Evolutionary conservation across 345 rosid species (phyloP), one percentile per base, ranked within the genome.

Genomic region (Rhizophora apiculata): DNA sequence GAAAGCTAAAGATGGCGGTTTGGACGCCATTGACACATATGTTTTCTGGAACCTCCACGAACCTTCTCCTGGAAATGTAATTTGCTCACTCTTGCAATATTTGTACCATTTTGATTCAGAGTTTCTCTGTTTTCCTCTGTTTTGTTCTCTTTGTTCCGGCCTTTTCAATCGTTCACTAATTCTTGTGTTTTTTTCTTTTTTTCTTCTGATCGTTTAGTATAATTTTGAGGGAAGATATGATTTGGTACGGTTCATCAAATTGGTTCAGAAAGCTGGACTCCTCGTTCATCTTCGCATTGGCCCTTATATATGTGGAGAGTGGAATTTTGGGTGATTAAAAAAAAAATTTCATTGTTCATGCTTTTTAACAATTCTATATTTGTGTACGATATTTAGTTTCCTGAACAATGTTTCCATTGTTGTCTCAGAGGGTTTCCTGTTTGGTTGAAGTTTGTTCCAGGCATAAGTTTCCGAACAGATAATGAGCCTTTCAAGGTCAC

Each of bases 391-490:
- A 11, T 21, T 64, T 27, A 27, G 51, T 56, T 30, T 31, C 26
- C 56, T 19, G 27, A 55, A 43, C 2, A 9, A 31, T 39, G 18
- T 48, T 60, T 13, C 8, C n/a, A n/a, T 29, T 61, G 15, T 51
- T n/a, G 6, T 26, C 62, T 43, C 15, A 69, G 79, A 2, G 79
- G 79, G n/a, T 75, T 75, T 65, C 79, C 79, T 20, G 79, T 75
- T 59, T 75, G 79, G 79, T 75, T 75, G 74, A 75, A 75, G 63
- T 75, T 34, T 60, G 70, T 75, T 51, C 79, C 74, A 24, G 74
- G 79, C 55, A 75, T 75, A 27, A 70, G 49, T 58, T 75, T 75
- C 10, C 59, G 79, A 49, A 75, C 79, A 34, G 70, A 75, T 13
- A 75, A 75, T 60, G 58, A 70, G 58, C 79, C 79, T 39, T 75